These are phyloP conservation scores for Colletotrichum viniferum DNA, from an alignment of 2,329 filamentous ascomycete genomes.

Conservation along the genomic window DNA sequence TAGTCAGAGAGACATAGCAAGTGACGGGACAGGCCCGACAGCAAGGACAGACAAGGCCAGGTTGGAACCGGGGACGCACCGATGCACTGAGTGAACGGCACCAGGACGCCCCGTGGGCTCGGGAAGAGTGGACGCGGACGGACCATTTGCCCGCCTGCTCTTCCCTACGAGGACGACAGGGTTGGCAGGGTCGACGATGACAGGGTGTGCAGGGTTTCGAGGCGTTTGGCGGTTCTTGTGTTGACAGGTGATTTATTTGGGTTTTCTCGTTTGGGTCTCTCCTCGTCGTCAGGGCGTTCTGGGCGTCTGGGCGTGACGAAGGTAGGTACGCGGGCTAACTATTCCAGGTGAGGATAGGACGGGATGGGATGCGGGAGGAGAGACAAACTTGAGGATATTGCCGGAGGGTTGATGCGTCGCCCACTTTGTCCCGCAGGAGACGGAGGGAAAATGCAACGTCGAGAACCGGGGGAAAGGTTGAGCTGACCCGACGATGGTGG, in stretches of 20 bases:
- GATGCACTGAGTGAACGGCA: slow-evolving; percentile 10
- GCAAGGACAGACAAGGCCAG: background rate
- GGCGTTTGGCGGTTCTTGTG: background rate
- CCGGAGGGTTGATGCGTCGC: slow-evolving; percentile 14
- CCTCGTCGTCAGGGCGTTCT: background rate
- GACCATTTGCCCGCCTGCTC: slow-evolving; percentile 7
- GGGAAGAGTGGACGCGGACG: slow-evolving; percentile 19
- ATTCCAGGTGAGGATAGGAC: no score
- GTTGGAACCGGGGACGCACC: slow-evolving; percentile 1
- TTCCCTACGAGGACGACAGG: background rate
- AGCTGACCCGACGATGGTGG: background rate
- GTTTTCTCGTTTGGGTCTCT: background rate
- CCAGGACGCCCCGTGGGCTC: slow-evolving; percentile 18
- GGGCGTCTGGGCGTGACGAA: background rate
- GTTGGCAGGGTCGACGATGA: background rate
- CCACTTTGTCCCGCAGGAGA: slow-evolving; percentile 6
- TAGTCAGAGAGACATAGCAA: background rate
- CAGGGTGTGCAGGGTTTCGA: background rate
- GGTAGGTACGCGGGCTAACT: no score
- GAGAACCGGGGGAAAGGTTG: background rate
- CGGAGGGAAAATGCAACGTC: background rate
- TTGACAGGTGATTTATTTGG: background rate
- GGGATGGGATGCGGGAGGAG: background rate
- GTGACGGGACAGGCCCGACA: slow-evolving; percentile 2
- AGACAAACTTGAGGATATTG: slow-evolving; percentile 8